Evolutionary conservation across 2,329 filamentous ascomycete species (phyloP), one percentile per base, ranked within the genome.

Genomic region (Dryadomyces quercivorus): DNA sequence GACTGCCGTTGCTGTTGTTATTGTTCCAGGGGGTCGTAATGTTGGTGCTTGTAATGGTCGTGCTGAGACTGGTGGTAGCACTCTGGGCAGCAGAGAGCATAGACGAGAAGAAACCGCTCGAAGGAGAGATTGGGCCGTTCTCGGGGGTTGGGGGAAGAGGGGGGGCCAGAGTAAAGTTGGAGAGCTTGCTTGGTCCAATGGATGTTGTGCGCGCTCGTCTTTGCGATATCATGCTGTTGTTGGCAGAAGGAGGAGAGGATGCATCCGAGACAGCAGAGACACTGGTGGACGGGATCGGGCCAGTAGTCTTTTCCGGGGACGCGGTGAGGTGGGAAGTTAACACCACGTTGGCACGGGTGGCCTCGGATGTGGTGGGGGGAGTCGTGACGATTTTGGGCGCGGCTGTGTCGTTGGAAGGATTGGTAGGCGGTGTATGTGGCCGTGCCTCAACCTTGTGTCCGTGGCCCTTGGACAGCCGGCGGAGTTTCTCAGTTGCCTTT

Each of bases 1-100:
- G 5, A 13, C 42, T n/a, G 48, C 50, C 51, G 26, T 16, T 53
- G 38, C 44, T 51, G 22, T 12, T 53, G 40, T 31, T 18, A 61
- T 73, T 73, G 51, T 70, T 68, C n/a, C 72, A 71, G n/a, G 78
- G 77, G 8, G 74, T 70, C 8, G 55, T 78, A 65, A 82, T 91
- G 51, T 81, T 80, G 13, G 51, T 78, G 65, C 82, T 91, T 50
- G 81, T 80, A 49, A 96, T 84, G 50, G 84, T 88, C 59, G 79
- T 88, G 61, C 78, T 88, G 5, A 91, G 67, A 18, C 81, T 83
- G 59, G 74, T 89, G 15, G 91, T 90, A 46, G 92, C 92, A 76
- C 86, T 96, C 68, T 97, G 92, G 18, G 93, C 93, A 48, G 86
- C 92, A 44, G 89, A 92, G 59, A 98, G 82, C 65, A 98, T 87